phyloP scores from a whole-genome alignment of 352 stramenopile genomes.

The Pythium pyrilobum region DNA sequence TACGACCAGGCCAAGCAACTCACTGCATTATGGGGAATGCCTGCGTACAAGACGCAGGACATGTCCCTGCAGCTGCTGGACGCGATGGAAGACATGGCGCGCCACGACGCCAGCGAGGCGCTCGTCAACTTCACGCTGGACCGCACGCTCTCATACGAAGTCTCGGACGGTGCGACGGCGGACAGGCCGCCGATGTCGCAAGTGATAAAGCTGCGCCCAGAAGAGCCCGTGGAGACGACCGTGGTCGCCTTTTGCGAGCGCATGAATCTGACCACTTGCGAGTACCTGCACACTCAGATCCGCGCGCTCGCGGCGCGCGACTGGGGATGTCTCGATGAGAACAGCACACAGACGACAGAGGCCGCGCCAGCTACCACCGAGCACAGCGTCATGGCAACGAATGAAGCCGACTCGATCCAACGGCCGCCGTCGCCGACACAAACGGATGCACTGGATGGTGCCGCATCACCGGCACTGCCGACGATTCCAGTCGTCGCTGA shows the following conservation, averaged over 20 bases:
- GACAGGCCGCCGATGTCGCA: too few species aligned
- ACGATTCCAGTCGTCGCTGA: slow-evolving; percentile 1
- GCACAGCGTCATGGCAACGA: too few species aligned
- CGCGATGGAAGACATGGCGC: slow-evolving; percentile 41
- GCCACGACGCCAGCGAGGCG: slow-evolving; percentile 31
- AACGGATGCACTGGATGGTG: background rate
- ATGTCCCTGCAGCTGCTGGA: slow-evolving; percentile 26
- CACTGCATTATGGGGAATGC: background rate
- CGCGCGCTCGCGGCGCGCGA: slow-evolving; percentile 27
- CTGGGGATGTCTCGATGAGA: slow-evolving; percentile 38
- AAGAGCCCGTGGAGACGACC: too few species aligned
- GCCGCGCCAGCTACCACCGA: background rate
- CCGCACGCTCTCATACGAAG: slow-evolving; percentile 36
- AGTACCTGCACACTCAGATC: slow-evolving; percentile 18
- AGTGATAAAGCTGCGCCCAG: too few species aligned
- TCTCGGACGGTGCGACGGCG: slow-evolving; percentile 13
- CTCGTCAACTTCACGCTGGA: slow-evolving; percentile 62
- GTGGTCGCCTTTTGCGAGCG: slow-evolving; percentile 26
- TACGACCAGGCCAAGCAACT: background rate
- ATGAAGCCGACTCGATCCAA: background rate
- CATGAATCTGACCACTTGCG: slow-evolving; percentile 12
- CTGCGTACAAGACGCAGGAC: slow-evolving; percentile 7
- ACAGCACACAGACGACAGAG: background rate
- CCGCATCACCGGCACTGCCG: background rate
- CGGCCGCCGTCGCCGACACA: background rate